Conservation (phyloP, 2,329 filamentous ascomycete species). For the Alternaria conjuncta region DNA sequence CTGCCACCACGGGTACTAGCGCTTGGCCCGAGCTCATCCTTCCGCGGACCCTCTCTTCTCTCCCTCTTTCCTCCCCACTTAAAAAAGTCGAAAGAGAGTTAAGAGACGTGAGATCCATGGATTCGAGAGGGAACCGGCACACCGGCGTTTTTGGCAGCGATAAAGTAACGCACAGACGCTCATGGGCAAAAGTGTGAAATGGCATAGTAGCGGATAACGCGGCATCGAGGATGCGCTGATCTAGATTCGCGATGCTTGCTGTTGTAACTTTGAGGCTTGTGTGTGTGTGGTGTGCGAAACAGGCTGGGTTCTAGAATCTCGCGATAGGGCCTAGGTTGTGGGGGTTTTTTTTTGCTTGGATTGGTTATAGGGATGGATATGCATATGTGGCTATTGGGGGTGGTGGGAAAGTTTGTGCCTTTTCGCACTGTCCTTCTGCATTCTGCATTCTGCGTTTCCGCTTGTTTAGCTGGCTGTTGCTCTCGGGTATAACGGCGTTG, state of each 20-base stretch:
- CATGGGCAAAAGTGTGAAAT: constrained; percentile 21
- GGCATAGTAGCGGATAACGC: constrained; percentile 13
- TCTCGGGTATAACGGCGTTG: background rate
- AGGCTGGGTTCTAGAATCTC: background rate
- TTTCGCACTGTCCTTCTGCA: background rate
- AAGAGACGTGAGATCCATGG: background rate
- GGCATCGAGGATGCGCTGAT: background rate
- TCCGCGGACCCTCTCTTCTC: background rate
- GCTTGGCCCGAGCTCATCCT: background rate
- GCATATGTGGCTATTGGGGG: background rate
- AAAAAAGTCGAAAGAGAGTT: background rate
- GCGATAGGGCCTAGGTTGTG: background rate
- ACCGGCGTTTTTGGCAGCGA: background rate
- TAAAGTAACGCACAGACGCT: constrained; percentile 18
- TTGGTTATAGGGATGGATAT: background rate
- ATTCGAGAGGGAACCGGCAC: background rate
- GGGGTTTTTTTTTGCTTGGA: background rate
- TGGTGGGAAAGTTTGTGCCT: background rate
- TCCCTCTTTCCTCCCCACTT: background rate
- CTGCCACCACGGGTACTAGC: background rate
- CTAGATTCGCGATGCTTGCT: constrained; percentile 6
- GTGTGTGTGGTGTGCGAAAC: background rate
- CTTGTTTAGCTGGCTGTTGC: background rate
- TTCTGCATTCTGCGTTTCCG: background rate
- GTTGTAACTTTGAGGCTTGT: background rate